Evolutionary conservation across 352 stramenopile genomes (phyloP), one percentile per base, ranked within the genome.

Genomic region (Globisporangium middletonii): DNA sequence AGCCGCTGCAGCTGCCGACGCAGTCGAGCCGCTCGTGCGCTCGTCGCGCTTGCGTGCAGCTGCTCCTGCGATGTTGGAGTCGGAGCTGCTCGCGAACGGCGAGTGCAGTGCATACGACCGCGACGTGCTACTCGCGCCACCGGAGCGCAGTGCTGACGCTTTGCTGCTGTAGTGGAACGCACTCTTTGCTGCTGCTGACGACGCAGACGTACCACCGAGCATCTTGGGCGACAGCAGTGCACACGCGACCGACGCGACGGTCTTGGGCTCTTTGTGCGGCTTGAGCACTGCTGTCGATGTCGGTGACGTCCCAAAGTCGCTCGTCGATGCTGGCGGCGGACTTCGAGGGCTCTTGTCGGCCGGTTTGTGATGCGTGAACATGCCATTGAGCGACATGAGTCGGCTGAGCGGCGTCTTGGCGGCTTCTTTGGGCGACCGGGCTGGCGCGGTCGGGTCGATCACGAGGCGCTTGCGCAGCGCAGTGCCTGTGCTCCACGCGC

Each of bases 311-410:
- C 65, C 66, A 33, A 44, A 46, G 9, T 55, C 50, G 19, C 53
- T 63, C 26, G 33, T 38, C 5, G 7, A 38, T 38, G 59, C 46
- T 3, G 28, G 53, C 43, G 59, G 69, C 53, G 38, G 50, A 47
- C 51, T 75, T 52, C 60, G 69, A 3, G 67, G 72, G 16, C 63
- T 77, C 42, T 68, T 70, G 51, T 54, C 64, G 1, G 72, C 55
- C 19, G 74, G 69, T n/a, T 66, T 71, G 2, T 74, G 64, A 43
- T 64, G 19, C 3, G 61, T 64, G 37, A 78, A 73, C 4, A 77
- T 77, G 16, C 48, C 53, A 13, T 72, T 71, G 54, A 74, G 69
- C 11, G 33, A 38, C 33, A 38, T 38, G 4, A 38, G 33, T 38
- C 72, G 72, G 50, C 63, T 68, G 38, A 68, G 37, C 16, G 66